A percentile compares a stretch with the other conserved stretches of the same genome.
These are phyloP conservation scores for Collybia nuda DNA, from an alignment of 768 basidiomycete genomes.

Conservation along the genomic window DNA sequence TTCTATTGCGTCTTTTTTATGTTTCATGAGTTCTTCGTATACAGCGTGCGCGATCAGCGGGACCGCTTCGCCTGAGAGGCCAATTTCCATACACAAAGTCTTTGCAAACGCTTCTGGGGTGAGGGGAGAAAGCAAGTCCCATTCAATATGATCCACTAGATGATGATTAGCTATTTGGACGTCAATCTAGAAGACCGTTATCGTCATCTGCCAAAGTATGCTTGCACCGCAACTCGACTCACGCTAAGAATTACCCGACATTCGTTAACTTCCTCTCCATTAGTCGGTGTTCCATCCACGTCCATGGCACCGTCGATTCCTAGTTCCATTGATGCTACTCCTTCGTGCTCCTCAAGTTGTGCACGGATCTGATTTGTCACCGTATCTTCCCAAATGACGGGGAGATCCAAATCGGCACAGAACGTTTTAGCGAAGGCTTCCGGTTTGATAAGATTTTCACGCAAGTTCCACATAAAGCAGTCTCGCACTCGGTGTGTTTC, in stretches of 20 bases:
- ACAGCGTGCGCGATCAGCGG: conserved; percentile 92
- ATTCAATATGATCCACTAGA: conserved; percentile 94
- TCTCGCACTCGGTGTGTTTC: conserved; percentile 91
- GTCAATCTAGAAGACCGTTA: conserved; percentile 68
- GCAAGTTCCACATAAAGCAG: conserved; percentile 93
- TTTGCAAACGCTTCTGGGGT: conserved; percentile 85
- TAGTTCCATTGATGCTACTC: conserved; percentile 76
- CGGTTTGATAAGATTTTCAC: conserved; percentile 84
- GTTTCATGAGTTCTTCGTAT: conserved; percentile 93
- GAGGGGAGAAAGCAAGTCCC: conserved; percentile 93
- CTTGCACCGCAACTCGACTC: conserved; percentile 22
- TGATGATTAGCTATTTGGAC: conserved; percentile 93
- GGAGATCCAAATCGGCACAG: conserved; percentile 85
- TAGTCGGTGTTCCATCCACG: conserved; percentile 37
- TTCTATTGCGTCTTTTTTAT: conserved; percentile 94
- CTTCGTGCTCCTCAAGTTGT: conserved; percentile 89
- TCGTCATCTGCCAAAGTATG: neutral
- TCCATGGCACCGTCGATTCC: conserved; percentile 57
- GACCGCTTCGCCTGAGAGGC: conserved; percentile 82
- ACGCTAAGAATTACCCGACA: conserved; percentile 84
- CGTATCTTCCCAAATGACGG: conserved; percentile 66
- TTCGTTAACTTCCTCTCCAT: conserved; percentile 63
- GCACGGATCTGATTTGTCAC: conserved; percentile 86
- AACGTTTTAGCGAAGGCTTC: conserved; percentile 84
- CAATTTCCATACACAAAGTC: conserved; percentile 82